Conservation (phyloP, 768 basidiomycete genomes). For the Termitomyces sp. region DNA sequence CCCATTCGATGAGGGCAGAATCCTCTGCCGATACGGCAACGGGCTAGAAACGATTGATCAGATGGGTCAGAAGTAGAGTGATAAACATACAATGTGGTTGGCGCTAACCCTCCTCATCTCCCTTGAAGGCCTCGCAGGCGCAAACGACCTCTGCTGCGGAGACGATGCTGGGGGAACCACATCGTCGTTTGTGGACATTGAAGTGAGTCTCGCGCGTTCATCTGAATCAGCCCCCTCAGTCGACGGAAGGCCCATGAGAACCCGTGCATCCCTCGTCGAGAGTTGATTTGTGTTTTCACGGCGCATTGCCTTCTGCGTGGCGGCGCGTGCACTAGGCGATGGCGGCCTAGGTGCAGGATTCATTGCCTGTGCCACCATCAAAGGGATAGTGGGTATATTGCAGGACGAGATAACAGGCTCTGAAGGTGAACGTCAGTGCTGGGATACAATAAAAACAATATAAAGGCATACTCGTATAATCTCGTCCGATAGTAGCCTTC, state of each 20-base stretch:
- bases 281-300: constrained; percentile 83
- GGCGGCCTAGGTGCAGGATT: constrained; percentile 94
- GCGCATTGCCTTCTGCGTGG: constrained; percentile 81
- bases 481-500: constrained; percentile 95
- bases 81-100: constrained; percentile 20
- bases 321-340: constrained; percentile 81
- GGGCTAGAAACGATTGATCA: constrained; percentile 2
- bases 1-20: constrained; percentile 73
- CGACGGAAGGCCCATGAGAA: constrained; percentile 58
- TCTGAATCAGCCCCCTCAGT: constrained; percentile 25
- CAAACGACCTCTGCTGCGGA: neutral
- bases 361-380: constrained; percentile 94
- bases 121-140: constrained; percentile 63
- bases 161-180: constrained; percentile 11
- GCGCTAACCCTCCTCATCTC: constrained; percentile 46
- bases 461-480: constrained; percentile 71
- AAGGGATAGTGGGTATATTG: constrained; percentile 94
- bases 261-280: constrained; percentile 70
- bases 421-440: constrained; percentile 24
- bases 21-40: constrained; percentile 25
- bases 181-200: constrained; percentile 35
- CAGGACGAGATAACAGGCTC: constrained; percentile 94
- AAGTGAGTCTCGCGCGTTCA: constrained; percentile 46
- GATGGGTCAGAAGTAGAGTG: constrained; percentile 4
- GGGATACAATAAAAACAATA: neutral